Evolutionary conservation across 768 basidiomycete genomes (phyloP).

Genomic region (Tricholoma sp.): DNA sequence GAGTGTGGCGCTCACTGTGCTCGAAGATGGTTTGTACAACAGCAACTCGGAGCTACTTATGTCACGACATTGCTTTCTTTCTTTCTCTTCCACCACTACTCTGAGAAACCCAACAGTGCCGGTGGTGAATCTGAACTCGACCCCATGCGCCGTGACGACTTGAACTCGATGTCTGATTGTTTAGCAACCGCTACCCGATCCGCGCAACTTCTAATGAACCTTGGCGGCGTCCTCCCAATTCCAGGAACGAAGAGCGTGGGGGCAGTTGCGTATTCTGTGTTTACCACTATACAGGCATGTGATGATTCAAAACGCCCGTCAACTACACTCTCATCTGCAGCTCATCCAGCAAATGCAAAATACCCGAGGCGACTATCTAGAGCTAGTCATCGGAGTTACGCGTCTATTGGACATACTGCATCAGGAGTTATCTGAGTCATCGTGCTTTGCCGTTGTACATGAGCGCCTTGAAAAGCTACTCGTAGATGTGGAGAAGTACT

Average conservation of each 20-base stretch:
- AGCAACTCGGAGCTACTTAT: too few species aligned
- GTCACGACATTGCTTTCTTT: not conserved
- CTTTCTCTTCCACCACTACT: not conserved
- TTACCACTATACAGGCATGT: not conserved
- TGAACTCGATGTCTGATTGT: not conserved
- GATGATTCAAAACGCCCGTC: not conserved
- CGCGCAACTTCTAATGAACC: not conserved
- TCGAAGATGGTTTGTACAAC: too few species aligned
- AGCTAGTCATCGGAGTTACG: not conserved
- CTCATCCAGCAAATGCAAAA: not conserved
- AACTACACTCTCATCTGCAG: not conserved
- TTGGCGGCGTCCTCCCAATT: not conserved
- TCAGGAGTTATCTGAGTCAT: not conserved
- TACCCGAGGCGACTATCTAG: not conserved
- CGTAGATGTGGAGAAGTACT: not conserved
- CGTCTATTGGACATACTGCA: not conserved
- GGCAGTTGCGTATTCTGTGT: not conserved
- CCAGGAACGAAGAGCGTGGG: not conserved
- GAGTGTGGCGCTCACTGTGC: too few species aligned
- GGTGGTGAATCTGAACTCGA: not conserved
- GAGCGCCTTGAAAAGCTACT: not conserved
- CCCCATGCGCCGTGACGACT: not conserved
- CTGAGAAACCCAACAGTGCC: not conserved
- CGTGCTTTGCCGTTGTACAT: not conserved
- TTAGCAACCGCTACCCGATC: not conserved